These are phyloP conservation scores for Aspergillus brasiliensis DNA, from an alignment of 2,329 filamentous ascomycete genomes.

Conservation along the genomic window DNA sequence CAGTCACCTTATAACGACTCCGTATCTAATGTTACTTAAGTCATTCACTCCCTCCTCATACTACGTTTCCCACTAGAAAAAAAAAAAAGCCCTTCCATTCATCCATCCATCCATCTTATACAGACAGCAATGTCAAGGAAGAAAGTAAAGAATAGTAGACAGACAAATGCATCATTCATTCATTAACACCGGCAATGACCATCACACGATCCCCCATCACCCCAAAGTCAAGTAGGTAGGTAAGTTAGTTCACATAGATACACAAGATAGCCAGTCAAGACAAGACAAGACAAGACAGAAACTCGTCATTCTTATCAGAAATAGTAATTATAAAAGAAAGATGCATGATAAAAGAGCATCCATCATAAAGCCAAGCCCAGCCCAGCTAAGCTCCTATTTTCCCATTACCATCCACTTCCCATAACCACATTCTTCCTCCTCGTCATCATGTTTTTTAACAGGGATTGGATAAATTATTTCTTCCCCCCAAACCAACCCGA, in stretches of 20 bases:
- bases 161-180: not conserved
- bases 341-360: not conserved
- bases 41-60: too few species aligned
- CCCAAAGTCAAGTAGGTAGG: too few species aligned
- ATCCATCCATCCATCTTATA: not conserved
- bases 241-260: too few species aligned
- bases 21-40: too few species aligned
- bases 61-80: too few species aligned
- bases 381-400: not conserved
- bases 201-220: too few species aligned
- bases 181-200: not conserved
- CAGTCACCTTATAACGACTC: too few species aligned
- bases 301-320: too few species aligned
- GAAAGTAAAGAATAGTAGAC: not conserved
- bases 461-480: slow-evolving; percentile 14
- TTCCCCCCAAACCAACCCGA: slow-evolving; percentile 76
- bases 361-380: not conserved
- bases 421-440: too few species aligned
- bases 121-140: not conserved
- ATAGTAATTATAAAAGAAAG: not conserved
- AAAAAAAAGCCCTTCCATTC: not conserved
- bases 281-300: too few species aligned
- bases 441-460: too few species aligned
- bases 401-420: not conserved
- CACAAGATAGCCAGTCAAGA: too few species aligned